These are phyloP conservation scores for Schizothecium vesticola DNA, from an alignment of 495 filamentous ascomycete genomes.

Conservation along the genomic window DNA sequence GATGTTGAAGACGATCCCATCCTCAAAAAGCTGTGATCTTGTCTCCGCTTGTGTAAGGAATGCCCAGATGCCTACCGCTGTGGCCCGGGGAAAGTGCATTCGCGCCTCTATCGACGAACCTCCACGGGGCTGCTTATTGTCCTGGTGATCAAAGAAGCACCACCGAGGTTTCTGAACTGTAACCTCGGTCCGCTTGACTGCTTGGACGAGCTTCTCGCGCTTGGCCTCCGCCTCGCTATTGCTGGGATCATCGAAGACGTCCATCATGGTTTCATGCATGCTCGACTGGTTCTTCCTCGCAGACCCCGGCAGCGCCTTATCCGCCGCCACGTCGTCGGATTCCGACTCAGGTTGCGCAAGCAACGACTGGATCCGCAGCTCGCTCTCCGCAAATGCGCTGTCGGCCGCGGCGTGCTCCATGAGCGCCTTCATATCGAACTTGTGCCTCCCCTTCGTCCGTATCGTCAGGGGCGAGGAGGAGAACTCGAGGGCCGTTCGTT, in stretches of 20 bases:
- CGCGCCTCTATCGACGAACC: slow-evolving; percentile 26
- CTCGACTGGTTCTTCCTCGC: slow-evolving; percentile 17
- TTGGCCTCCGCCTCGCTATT: slow-evolving; percentile 49
- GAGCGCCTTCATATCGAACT: slow-evolving; percentile 61
- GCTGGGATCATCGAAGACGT: slow-evolving; percentile 44
- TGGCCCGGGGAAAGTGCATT: slow-evolving; percentile 30
- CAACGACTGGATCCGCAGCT: slow-evolving; percentile 42
- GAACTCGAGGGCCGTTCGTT: slow-evolving; percentile 34
- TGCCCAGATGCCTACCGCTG: slow-evolving; percentile 31
- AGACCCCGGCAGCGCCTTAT: background rate
- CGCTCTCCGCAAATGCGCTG: slow-evolving; percentile 51
- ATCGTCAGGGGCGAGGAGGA: slow-evolving; percentile 40
- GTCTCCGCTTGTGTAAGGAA: slow-evolving; percentile 43
- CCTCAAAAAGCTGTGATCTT: slow-evolving; percentile 60
- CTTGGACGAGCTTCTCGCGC: slow-evolving; percentile 56
- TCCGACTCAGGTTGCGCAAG: slow-evolving; percentile 1
- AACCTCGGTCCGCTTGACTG: slow-evolving; percentile 71
- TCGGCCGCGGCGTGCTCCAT: slow-evolving; percentile 55
- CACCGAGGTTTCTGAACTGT: slow-evolving; percentile 54
- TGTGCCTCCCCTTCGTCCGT: slow-evolving; percentile 49
- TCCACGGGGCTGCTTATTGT: slow-evolving; percentile 12
- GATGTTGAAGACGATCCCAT: slow-evolving; percentile 61
- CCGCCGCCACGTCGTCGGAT: slow-evolving; percentile 4
- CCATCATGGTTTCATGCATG: slow-evolving; percentile 33
- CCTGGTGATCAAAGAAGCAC: slow-evolving; percentile 58